Evolutionary conservation across 2,329 filamentous ascomycete genomes (phyloP), one percentile per base, ranked within the genome.

Genomic region (Curvularia hawaiiensis): DNA sequence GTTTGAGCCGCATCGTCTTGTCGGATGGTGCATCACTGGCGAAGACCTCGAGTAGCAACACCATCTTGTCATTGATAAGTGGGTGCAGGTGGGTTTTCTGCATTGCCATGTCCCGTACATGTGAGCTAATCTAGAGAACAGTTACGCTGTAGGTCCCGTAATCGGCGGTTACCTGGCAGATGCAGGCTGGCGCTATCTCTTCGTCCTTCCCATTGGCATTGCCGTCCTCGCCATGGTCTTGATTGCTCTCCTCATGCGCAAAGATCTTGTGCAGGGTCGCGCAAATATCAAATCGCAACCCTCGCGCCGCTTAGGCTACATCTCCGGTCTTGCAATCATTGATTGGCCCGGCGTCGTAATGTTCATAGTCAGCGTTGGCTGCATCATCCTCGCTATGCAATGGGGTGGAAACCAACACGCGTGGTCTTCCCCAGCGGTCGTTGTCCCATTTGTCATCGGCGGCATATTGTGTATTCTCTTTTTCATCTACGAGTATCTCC

Each of bases 21-120:
- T 84, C 87, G 0, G 87, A 90, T 66, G 84, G 84, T 56, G 86
- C 90, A 6, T 83, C 82, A 0, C 72, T 79, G 90, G 93, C 71
- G 88, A 88, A 77, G 85, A 93, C 60, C 80, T 96, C 56, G 85
- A 88, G 69, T 89, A 94, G 67, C 81, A 84, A 63, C 70, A 84
- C 48, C 79, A 87, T n/a, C 75, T 96, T 90, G 60, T 82, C 85
- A 0, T 62, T 90, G 9, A 78, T 88, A 1, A 81, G 81, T 8
- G 87, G 86, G 0, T 67, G 86, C 6, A 83, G 71, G 68, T 75
- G 54, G 22, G 61, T 57, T 18, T 3, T 28, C 24, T 24, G 16
- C 9, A 2, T 5, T 1, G 14, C 26, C 18, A 56, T 7, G 3
- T 24, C 16, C 20, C 26, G 9, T 16, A 22, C 16, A 14, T n/a